Evolutionary conservation across 208 protist genomes (phyloP).

Genomic region (Trypanosomatidae sp.): DNA sequence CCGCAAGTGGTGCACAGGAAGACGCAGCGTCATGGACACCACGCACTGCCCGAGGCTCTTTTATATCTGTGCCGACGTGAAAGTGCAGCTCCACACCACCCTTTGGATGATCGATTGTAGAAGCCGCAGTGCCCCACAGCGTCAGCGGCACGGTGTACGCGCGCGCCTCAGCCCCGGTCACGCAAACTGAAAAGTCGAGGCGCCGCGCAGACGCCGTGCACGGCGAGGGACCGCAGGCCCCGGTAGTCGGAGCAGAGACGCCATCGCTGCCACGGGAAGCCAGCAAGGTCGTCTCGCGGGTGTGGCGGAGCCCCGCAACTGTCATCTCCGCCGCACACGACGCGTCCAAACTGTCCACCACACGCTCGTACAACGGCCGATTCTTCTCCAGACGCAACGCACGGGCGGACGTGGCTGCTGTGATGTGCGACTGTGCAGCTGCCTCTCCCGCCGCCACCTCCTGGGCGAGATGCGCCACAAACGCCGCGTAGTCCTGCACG

Average conservation of each 20-base stretch:
- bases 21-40: no score
- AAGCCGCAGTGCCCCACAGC: slow-evolving; percentile 11
- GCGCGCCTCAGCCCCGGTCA: slow-evolving; percentile 19
- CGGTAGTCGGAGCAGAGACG: no score
- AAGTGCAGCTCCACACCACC: slow-evolving; percentile 14
- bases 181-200: neutral
- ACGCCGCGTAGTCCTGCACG: slow-evolving; percentile 62
- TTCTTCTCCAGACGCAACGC: slow-evolving; percentile 20
- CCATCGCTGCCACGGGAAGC: no score
- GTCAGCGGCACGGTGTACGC: slow-evolving; percentile 16
- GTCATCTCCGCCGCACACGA: no score
- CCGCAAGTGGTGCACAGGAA: no score
- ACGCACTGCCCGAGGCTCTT: no score
- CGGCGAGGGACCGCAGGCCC: slow-evolving; percentile 11
- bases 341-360: no score
- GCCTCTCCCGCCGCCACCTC: neutral
- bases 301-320: no score
- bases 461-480: slow-evolving; percentile 52
- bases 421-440: neutral
- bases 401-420: neutral
- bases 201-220: neutral
- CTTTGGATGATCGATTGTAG: no score
- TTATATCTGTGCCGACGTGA: slow-evolving; percentile 9
- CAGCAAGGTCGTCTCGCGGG: no score
- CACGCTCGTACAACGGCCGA: slow-evolving; percentile 30